Evolutionary conservation across 1,284 basidiomycete species (phyloP), one percentile per base, ranked within the genome.

Genomic region (Ceratobasidium theobromae): DNA sequence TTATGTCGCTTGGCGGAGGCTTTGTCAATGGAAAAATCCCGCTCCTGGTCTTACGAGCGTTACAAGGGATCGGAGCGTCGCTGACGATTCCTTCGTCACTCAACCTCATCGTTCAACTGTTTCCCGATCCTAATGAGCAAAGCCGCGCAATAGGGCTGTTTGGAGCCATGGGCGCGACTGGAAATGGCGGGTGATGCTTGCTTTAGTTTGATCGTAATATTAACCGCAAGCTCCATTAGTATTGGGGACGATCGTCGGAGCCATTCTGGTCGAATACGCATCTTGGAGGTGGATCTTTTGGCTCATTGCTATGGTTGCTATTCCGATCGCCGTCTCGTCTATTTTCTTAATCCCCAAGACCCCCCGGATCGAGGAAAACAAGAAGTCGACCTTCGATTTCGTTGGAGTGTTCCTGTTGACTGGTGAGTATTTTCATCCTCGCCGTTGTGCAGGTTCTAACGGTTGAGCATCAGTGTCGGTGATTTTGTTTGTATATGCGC

Each of bases 281-380:
- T 78, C 76, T 16, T 82, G 77, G 72, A 73, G 72, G 18, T 82
- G 80, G 81, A 73, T 81, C 4, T 82, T 82, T 69, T 82, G 77
- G 77, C 76, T 79, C 66, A 73, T 76, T 33, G 75, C 79, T 1
- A 69, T 79, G 4, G 69, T 81, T 27, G 74, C 76, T 52, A 66
- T 79, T 41, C 75, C 77, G 11, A 74, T 80, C 45, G 74, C 78
- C 5, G 53, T 66, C 14, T 2, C 76, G 9, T 76, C 75, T 69
- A 14, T 78, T 5, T 67, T 80, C 64, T 68, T 78, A 64, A 74
- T 78, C 12, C 78, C 78, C 1, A 55, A 72, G 4, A 73, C 14
- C 18, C 53, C 4, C 30, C 46, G 35, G 23, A 25, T n/a, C 14
- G 23, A 18, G 30, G 32, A 23, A 52, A 69, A 12, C 76, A 71